Conservation (phyloP, 148 eudicot genomes). For the Pouteria glomerata region DNA sequence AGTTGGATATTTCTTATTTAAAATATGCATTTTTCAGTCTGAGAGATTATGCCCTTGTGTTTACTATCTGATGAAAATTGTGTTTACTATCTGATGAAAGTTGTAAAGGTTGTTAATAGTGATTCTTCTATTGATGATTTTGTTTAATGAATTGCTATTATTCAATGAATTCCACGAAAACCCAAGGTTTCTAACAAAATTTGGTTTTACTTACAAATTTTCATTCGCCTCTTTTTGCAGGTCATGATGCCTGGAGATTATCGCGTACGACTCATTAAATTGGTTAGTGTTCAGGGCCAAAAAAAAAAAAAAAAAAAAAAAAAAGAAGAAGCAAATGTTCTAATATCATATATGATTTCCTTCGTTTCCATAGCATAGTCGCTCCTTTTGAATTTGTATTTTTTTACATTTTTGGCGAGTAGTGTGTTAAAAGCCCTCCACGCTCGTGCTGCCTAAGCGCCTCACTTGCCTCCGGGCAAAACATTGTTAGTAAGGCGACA, state of each 20-base stretch:
- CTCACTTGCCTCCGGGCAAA: too few species aligned
- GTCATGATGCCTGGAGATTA: conserved; percentile 64
- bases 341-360: background rate
- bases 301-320: background rate
- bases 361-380: background rate
- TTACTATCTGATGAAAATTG: too few species aligned
- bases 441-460: too few species aligned
- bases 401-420: background rate
- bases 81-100: background rate
- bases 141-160: background rate
- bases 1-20: background rate
- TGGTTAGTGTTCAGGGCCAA: conserved; percentile 49
- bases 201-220: background rate
- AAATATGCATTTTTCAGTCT: background rate
- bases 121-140: background rate
- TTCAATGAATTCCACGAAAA: background rate
- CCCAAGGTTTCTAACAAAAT: background rate
- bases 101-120: background rate
- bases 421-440: too few species aligned
- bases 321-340: too few species aligned
- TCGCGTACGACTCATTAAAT: conserved; percentile 72
- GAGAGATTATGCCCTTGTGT: background rate
- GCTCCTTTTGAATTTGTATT: background rate
- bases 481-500: too few species aligned
- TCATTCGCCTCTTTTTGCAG: conserved; percentile 39